These are phyloP conservation scores for Wolfiporia cocos DNA, from an alignment of 1,284 basidiomycete species.

Conservation along the genomic window DNA sequence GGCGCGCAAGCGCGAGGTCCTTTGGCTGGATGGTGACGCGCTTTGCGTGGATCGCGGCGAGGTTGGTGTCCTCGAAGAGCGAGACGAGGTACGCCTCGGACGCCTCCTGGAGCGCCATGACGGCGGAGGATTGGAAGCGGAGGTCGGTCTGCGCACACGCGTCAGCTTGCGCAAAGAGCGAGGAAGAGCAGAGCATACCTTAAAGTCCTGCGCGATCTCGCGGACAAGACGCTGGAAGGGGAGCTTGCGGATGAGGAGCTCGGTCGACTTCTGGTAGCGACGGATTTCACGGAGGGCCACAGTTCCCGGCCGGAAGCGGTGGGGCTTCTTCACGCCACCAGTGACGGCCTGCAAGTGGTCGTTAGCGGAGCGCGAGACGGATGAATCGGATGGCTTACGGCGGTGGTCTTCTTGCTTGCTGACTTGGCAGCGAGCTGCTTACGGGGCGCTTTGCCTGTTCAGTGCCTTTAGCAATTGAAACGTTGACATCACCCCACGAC, in stretches of 20 bases:
- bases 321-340: constrained; percentile 81
- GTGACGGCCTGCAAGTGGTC: constrained; percentile 39
- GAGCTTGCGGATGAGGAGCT: constrained; percentile 74
- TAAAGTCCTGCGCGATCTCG: constrained; percentile 70
- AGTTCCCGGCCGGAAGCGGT: constrained; percentile 58
- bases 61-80: constrained; percentile 69
- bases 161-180: constrained; percentile 23
- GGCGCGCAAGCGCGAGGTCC: constrained; percentile 48
- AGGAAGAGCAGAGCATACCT: constrained; percentile 37
- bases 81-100: constrained; percentile 78
- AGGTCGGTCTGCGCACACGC: constrained; percentile 53
- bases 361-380: too few species aligned
- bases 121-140: constrained; percentile 72
- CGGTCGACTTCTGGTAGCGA: constrained; percentile 80
- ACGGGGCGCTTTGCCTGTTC: constrained; percentile 51
- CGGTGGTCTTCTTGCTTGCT: constrained; percentile 36
- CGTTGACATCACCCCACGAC: background rate
- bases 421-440: constrained; percentile 68
- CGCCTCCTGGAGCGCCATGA: constrained; percentile 74
- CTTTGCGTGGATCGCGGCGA: constrained; percentile 73
- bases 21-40: constrained; percentile 72
- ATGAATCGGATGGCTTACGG: constrained; percentile 4
- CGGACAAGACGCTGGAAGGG: constrained; percentile 76
- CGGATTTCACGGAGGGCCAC: constrained; percentile 84
- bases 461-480: background rate